Evolutionary conservation across 2,329 filamentous ascomycete genomes (phyloP), one percentile per base, ranked within the genome.

Genomic region (Leptodontidium sp.): DNA sequence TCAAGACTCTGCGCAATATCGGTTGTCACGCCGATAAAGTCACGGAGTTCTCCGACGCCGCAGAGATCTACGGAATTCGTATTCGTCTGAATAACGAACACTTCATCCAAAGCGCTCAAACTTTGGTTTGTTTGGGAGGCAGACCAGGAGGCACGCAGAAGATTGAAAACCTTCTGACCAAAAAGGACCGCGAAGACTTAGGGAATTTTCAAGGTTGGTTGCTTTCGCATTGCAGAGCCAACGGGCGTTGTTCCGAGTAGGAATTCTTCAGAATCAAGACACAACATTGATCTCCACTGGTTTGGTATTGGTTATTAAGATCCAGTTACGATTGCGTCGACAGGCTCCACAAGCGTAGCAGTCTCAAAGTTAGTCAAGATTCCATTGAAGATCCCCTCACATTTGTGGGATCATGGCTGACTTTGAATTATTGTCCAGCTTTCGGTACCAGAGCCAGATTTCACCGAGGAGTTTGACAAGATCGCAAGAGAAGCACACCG

Each of bases 191-290:
- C 11, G 9, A 45, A 43, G 35, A 59, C 11, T 43, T 59, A 12
- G 38, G 17, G 17, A 17, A 15, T 1, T n/a, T 45, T 59, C 21
- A 24, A 12, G 38, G 35, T 26, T 26, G 57, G 9, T 26, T 59
- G 38, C n/a, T 26, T 17, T 24, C n/a, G 2, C 12, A 59, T 15
- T 59, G 35, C 35, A 59, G 35, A 59, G 21, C 35, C 9, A 40
- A 40, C 57, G 57, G 57, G 12, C 24, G 3, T 12, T 4, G 6
- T 26, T 59, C 57, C 21, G n/a, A 59, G 5, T 43, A 2, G 35
- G 57, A 17, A 43, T 59, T 59, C 29, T 40, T 59, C 21, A 43
- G 14, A 59, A 59, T 9, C n/a, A 40, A 59, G 29, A 21, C 35
- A 43, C 35, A 59, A 45, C 35, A 45, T 29, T 59, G 35, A 38